Percentiles rank a stretch among this genome's conserved stretches.
Conservation (phyloP, 129 eudicot species). For the Heracleum sosnowskyi region DNA sequence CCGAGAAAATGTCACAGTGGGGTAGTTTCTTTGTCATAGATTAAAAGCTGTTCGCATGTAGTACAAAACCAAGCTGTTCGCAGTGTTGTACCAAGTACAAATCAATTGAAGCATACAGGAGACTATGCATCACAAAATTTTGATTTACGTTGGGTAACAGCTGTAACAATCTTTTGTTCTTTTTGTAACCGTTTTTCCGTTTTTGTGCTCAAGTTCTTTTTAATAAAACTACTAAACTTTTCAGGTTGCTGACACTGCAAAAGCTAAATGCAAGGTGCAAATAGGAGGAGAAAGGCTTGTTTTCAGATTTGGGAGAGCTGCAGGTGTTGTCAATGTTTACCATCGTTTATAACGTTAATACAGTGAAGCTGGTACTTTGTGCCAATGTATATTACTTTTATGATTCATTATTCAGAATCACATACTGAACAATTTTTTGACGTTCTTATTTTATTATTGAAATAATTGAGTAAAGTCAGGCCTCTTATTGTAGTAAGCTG, state of each 20-base stretch:
- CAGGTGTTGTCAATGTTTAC: neutral
- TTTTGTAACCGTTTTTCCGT: neutral
- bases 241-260: neutral
- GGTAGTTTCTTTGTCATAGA: constrained; percentile 17
- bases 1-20: constrained; percentile 46
- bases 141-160: neutral
- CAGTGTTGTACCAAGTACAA: neutral
- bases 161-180: neutral
- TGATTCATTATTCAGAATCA: neutral
- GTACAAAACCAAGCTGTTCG: neutral
- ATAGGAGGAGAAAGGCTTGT: neutral
- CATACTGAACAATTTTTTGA: too few species aligned
- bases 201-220: neutral
- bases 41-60: constrained; percentile 2
- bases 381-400: neutral
- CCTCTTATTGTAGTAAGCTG: neutral
- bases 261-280: neutral
- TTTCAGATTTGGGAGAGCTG: neutral
- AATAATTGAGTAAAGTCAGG: neutral
- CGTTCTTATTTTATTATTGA: too few species aligned
- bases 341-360: neutral
- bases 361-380: neutral
- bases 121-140: neutral
- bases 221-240: neutral
- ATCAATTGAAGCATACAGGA: neutral